Conservation (phyloP, 2,329 filamentous ascomycete species). For the Cordyceps tenuipes region DNA sequence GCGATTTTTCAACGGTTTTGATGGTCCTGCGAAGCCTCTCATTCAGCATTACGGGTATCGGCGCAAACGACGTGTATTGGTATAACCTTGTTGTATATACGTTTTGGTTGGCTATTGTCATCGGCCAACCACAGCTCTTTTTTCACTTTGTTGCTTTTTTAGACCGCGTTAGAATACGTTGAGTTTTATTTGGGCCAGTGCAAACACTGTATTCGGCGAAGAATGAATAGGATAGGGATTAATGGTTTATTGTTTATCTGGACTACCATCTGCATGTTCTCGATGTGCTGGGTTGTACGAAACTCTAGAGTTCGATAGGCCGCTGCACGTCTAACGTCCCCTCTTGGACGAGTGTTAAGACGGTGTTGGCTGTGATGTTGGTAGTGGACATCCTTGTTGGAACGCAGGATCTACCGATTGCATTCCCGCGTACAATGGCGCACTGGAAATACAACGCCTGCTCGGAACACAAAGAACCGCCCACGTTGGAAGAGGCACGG, state of each 20-base stretch:
- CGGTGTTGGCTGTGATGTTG: too few species aligned
- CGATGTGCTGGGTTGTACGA: not conserved
- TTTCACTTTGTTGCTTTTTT: not conserved
- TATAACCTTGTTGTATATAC: constrained; percentile 8
- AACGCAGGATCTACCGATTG: too few species aligned
- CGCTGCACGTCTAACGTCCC: too few species aligned
- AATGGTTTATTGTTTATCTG: not conserved
- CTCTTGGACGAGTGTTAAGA: too few species aligned
- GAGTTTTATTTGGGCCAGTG: not conserved
- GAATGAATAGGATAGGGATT: constrained; percentile 5
- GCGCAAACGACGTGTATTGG: constrained; percentile 9
- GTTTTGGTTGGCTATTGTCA: not conserved
- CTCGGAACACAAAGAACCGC: too few species aligned
- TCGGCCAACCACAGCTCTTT: not conserved
- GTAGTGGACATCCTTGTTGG: too few species aligned
- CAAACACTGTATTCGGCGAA: constrained; percentile 2
- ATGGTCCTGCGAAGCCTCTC: constrained; percentile 3
- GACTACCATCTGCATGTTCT: not conserved
- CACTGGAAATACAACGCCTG: too few species aligned
- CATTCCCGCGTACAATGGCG: too few species aligned
- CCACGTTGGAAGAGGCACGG: too few species aligned
- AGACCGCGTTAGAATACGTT: constrained; percentile 9
- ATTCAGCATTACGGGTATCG: constrained; percentile 10
- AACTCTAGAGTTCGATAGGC: too few species aligned
- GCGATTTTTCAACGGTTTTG: not conserved